Evolutionary conservation across 202 grass and related monocot species (phyloP).

Genomic region (Digitaria exilis): DNA sequence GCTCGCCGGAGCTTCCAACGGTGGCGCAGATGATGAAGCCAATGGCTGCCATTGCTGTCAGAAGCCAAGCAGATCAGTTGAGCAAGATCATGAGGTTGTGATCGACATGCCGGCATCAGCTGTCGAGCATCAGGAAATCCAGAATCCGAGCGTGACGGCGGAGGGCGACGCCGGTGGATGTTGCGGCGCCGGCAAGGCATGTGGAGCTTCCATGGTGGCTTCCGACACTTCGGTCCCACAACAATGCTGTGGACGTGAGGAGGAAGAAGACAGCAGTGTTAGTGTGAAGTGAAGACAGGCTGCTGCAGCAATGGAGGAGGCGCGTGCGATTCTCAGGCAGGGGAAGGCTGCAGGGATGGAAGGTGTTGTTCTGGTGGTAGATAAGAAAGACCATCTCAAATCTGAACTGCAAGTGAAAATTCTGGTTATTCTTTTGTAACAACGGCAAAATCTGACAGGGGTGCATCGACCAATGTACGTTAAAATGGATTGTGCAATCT

Average conservation of each 20-base stretch:
- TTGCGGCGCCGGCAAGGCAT: background rate
- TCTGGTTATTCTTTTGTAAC: background rate
- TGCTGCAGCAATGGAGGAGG: background rate
- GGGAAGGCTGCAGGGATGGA: background rate
- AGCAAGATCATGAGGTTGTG: background rate
- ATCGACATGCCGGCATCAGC: conserved; percentile 8
- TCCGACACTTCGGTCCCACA: too few species aligned
- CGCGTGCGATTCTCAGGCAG: background rate
- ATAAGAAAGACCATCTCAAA: background rate
- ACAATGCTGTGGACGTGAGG: background rate
- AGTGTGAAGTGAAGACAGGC: background rate
- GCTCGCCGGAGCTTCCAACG: background rate
- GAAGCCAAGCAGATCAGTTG: background rate
- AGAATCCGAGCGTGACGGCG: background rate
- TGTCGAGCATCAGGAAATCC: background rate
- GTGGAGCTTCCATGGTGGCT: background rate
- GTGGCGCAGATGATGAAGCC: background rate
- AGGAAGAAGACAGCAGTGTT: too few species aligned
- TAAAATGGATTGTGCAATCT: too few species aligned
- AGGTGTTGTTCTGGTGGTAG: background rate
- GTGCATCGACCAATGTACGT: too few species aligned
- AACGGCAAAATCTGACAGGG: too few species aligned
- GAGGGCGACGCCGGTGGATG: background rate
- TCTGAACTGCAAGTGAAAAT: background rate
- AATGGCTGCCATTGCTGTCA: conserved; percentile 7